Conservation (phyloP, 768 basidiomycete genomes). For the Heimioporus sp. region DNA sequence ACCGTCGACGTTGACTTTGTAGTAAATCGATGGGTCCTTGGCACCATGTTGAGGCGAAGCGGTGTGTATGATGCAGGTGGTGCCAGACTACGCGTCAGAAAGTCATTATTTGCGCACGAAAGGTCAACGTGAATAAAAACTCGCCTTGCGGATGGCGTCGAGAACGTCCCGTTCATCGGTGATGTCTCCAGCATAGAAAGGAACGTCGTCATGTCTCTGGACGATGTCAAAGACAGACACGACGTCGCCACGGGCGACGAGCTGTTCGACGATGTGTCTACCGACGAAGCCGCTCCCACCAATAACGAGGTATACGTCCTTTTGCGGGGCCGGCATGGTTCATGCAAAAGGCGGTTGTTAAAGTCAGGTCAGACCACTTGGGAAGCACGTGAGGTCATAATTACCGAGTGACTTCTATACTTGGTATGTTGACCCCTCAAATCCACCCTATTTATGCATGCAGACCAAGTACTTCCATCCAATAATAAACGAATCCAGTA, state of each 20-base stretch:
- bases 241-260: slow-evolving; percentile 73
- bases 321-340: slow-evolving; percentile 24
- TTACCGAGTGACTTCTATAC: too few species aligned
- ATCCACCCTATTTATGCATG: too few species aligned
- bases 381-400: too few species aligned
- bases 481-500: too few species aligned
- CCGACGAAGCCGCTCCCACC: slow-evolving; percentile 94
- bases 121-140: slow-evolving; percentile 14
- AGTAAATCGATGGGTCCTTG: slow-evolving; percentile 70
- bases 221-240: slow-evolving; percentile 92
- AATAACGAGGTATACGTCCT: slow-evolving; percentile 85
- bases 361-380: too few species aligned
- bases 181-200: slow-evolving; percentile 90
- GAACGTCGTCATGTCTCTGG: slow-evolving; percentile 82
- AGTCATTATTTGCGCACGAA: background rate
- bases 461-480: too few species aligned
- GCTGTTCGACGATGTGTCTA: slow-evolving; percentile 84
- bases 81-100: slow-evolving; percentile 51
- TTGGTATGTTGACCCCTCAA: too few species aligned
- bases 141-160: slow-evolving; percentile 70
- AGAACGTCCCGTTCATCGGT: slow-evolving; percentile 71
- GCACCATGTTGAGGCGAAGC: slow-evolving; percentile 79
- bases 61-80: slow-evolving; percentile 94
- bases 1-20: slow-evolving; percentile 92
- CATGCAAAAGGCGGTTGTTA: too few species aligned